These are phyloP conservation scores for Primulina eburnea DNA, from an alignment of 257 asterid species.

Conservation along the genomic window DNA sequence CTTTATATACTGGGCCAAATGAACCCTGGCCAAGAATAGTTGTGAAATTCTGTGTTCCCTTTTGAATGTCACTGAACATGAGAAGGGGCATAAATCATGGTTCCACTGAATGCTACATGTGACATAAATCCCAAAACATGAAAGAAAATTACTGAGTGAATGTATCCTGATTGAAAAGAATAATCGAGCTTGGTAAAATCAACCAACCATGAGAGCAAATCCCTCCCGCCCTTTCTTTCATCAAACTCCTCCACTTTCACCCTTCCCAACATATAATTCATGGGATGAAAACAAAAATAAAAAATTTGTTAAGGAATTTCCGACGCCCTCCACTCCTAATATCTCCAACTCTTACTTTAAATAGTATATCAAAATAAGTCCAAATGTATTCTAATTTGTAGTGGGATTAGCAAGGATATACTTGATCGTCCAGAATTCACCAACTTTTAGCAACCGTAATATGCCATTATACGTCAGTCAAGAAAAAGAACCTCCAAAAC, in stretches of 20 bases:
- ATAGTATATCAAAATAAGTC: not conserved
- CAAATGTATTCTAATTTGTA: not conserved
- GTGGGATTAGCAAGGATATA: slow-evolving; percentile 2
- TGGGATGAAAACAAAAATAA: not conserved
- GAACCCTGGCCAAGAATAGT: slow-evolving; percentile 92
- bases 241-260: not conserved
- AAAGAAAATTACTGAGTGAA: slow-evolving; percentile 7
- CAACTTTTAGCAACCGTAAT: slow-evolving; percentile 9
- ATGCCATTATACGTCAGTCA: not conserved
- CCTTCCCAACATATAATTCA: not conserved
- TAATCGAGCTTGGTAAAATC: not conserved
- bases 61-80: slow-evolving; percentile 78
- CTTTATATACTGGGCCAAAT: slow-evolving; percentile 95
- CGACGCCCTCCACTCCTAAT: not conserved
- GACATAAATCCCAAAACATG: not conserved
- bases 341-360: slow-evolving; percentile 5
- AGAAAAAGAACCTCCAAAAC: not conserved
- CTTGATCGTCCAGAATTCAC: not conserved
- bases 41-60: slow-evolving; percentile 83
- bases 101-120: slow-evolving; percentile 3
- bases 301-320: not conserved
- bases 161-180: not conserved
- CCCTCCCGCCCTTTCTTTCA: not conserved
- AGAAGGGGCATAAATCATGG: slow-evolving; percentile 21
- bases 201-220: not conserved